Evolutionary conservation across 2,329 filamentous ascomycete genomes (phyloP), one percentile per base, ranked within the genome.

Genomic region (Fonsecaea pugnacius): DNA sequence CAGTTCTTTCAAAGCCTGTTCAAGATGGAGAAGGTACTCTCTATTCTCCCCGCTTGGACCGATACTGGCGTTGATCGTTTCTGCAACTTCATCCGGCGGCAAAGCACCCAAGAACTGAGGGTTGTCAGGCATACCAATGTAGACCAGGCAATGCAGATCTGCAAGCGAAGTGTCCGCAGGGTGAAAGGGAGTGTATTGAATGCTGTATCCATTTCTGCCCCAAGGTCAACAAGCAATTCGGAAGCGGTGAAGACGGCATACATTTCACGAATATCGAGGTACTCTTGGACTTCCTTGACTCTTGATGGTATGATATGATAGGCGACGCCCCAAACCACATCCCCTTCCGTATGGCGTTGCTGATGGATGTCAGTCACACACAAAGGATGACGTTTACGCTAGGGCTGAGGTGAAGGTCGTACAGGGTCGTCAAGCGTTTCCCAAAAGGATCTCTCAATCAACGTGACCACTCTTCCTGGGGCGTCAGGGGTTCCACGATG

Each of bases 211-310:
- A 79, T 98, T 96, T 74, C 66, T 68, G 61, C 33, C 27, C 14
- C n/a, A 18, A n/a, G 46, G 60, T 68, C 36, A 65, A 43, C 33
- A n/a, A 18, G 21, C 30, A 46, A 21, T 54, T 24, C 10, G 12
- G 10, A 18, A 30, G 18, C 27, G 14, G 27, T 14, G 9, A 32
- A 18, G 36, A 32, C 10, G 27, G 32, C 58, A 40, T 63, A 68
- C 66, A 98, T 96, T 78, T 99, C 95, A 52, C 95, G 89, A 69
- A 97, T 94, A 77, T 98, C 93, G 54, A 99, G 90, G 76, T 97
- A 97, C 64, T 88, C 85, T 70, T 91, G 89, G 3, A 97, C 94
- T 78, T 94, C 89, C 65, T 87, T 84, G 24, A 96, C 92, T 70
- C 88, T 85, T 1, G 85, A 82, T 6, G 88, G 78, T 32, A 84